Percentiles rank a stretch among this genome's conserved stretches.
phyloP scores from a whole-genome alignment of 2,329 filamentous ascomycete genomes.

The Xenoacremonium recifei region DNA sequence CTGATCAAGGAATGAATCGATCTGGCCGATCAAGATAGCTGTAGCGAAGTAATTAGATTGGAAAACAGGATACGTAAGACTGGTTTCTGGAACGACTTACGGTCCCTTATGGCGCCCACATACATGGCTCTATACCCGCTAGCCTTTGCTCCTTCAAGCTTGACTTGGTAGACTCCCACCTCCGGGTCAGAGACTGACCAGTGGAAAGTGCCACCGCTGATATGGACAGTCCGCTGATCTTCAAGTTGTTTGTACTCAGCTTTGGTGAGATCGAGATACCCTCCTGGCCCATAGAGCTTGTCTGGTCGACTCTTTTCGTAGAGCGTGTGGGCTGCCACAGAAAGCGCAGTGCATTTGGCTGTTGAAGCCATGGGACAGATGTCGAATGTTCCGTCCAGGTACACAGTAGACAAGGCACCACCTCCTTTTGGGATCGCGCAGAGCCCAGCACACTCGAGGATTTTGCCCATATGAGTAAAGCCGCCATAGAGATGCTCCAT shows the following conservation, averaged over 20 bases:
- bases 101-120: slow-evolving; percentile 19
- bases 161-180: slow-evolving; percentile 17
- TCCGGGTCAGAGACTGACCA: slow-evolving; percentile 4
- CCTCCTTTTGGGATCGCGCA: slow-evolving; percentile 47
- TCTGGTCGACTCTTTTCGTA: slow-evolving; percentile 56
- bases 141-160: slow-evolving; percentile 19
- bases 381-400: slow-evolving; percentile 43
- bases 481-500: slow-evolving; percentile 26
- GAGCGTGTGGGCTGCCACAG: slow-evolving; percentile 52
- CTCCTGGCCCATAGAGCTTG: slow-evolving; percentile 48
- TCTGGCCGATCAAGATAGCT: slow-evolving; percentile 19
- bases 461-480: slow-evolving; percentile 52
- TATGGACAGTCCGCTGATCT: slow-evolving; percentile 13
- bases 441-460: slow-evolving; percentile 50
- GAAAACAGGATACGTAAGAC: accelerated
- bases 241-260: slow-evolving; percentile 22
- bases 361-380: slow-evolving; percentile 38
- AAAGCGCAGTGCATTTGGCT: slow-evolving; percentile 44
- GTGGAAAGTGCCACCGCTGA: slow-evolving; percentile 11
- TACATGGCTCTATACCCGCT: slow-evolving; percentile 22
- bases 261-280: slow-evolving; percentile 39
- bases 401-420: slow-evolving; percentile 40
- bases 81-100: too few species aligned
- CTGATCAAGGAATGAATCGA: slow-evolving; percentile 11
- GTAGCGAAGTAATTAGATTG: accelerated